phyloP scores from a whole-genome alignment of 495 filamentous ascomycete genomes.

The Podospora fimiseda region DNA sequence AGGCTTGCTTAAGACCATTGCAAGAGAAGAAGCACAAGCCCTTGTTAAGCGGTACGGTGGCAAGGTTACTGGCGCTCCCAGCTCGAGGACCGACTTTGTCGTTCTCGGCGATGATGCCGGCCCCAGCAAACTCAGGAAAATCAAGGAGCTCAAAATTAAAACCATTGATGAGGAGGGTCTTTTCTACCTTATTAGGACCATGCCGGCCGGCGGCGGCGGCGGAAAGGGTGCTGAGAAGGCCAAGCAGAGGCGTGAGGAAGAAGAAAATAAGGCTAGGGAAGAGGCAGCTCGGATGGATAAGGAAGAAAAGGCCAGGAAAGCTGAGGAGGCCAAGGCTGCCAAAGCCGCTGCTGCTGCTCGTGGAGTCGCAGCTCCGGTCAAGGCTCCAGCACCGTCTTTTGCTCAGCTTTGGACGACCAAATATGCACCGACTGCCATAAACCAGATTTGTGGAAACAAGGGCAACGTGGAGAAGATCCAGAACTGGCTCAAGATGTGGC shows the following conservation, averaged over 20 bases:
- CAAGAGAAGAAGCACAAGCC: constrained; percentile 77
- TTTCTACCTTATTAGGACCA: constrained; percentile 73
- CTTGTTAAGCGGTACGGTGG: constrained; percentile 91
- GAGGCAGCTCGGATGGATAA: constrained; percentile 78
- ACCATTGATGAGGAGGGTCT: constrained; percentile 92
- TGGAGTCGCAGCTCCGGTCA: constrained; percentile 29
- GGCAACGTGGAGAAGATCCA: constrained; percentile 81
- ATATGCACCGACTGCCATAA: constrained; percentile 78
- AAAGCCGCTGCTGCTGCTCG: constrained; percentile 40
- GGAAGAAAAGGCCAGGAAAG: constrained; percentile 50
- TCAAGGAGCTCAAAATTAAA: constrained; percentile 67
- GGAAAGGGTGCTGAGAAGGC: constrained; percentile 80
- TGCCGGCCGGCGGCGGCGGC: constrained; percentile 81
- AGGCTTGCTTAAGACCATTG: constrained; percentile 69
- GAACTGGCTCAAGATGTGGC: constrained; percentile 78
- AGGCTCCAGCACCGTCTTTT: constrained; percentile 41
- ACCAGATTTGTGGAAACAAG: constrained; percentile 96
- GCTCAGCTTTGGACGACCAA: constrained; percentile 89
- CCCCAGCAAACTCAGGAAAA: constrained; percentile 88
- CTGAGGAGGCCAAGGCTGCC: constrained; percentile 42
- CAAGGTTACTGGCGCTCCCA: constrained; percentile 79
- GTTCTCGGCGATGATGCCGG: constrained; percentile 88
- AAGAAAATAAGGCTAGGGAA: constrained; percentile 67
- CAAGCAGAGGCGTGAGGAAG: constrained; percentile 73
- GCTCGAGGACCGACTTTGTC: constrained; percentile 88